Conservation (phyloP, 768 basidiomycete species). For the Tubosaeta sp. region DNA sequence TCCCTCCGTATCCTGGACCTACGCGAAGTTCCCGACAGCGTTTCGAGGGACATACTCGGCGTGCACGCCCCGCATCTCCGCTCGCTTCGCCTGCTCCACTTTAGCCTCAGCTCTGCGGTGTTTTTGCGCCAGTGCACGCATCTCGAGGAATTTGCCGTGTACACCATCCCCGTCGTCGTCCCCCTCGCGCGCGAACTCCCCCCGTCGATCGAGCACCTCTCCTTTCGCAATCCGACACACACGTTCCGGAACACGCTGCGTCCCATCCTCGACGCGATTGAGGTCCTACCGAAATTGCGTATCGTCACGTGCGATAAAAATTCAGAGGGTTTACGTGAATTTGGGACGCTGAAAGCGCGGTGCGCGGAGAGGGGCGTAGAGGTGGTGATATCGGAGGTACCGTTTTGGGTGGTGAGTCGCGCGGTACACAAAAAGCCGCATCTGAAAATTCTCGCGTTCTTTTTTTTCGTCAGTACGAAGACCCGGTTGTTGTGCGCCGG, state of each 20-base stretch:
- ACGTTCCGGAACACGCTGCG: constrained; percentile 20
- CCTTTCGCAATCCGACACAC: constrained; percentile 31
- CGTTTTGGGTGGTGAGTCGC: constrained; percentile 35
- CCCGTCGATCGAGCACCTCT: constrained; percentile 37
- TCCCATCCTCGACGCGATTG: constrained; percentile 30
- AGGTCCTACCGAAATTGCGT: constrained; percentile 31
- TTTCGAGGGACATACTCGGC: constrained; percentile 24
- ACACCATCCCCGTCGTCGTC: constrained; percentile 32
- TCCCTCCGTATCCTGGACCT: constrained; percentile 40
- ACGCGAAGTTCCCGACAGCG: constrained; percentile 31
- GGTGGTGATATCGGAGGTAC: constrained; percentile 26
- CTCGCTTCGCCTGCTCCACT: constrained; percentile 40
- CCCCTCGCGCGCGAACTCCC: constrained; percentile 33
- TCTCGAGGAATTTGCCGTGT: constrained; percentile 38
- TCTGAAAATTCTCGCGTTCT: background rate
- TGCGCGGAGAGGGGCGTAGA: constrained; percentile 31
- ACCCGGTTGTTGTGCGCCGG: constrained; percentile 29
- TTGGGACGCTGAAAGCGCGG: constrained; percentile 17
- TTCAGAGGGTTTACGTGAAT: constrained; percentile 18
- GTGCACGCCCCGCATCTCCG: constrained; percentile 33
- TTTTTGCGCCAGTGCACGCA: constrained; percentile 34
- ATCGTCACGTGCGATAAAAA: constrained; percentile 35
- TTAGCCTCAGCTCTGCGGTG: constrained; percentile 29
- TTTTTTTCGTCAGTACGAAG: constrained; percentile 30
- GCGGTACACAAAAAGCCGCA: background rate